These are phyloP conservation scores for Taphrina flavorubra DNA, from an alignment of 1,139 yeast species.

Conservation along the genomic window DNA sequence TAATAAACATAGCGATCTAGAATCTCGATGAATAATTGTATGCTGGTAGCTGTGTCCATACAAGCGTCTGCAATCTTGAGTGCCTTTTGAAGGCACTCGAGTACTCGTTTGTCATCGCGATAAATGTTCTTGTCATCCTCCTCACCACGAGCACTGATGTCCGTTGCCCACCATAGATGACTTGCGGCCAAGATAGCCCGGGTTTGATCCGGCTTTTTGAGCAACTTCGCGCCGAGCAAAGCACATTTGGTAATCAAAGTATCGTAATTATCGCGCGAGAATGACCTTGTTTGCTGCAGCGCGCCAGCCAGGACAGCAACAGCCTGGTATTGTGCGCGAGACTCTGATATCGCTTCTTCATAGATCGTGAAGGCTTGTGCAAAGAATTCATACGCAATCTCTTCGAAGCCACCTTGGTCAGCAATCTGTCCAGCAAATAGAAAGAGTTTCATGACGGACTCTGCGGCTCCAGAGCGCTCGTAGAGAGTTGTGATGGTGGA, in stretches of 20 bases:
- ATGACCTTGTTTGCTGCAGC: conserved; percentile 64
- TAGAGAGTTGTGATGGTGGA: conserved; percentile 72
- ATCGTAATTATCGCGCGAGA: conserved; percentile 72
- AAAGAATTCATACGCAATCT: conserved; percentile 83
- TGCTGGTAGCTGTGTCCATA: conserved; percentile 78
- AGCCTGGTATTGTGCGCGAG: conserved; percentile 64
- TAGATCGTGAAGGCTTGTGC: conserved; percentile 86
- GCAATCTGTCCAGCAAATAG: conserved; percentile 64
- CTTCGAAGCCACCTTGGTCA: conserved; percentile 69
- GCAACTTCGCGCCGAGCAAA: conserved; percentile 81
- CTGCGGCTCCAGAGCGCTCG: conserved; percentile 58
- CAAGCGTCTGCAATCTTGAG: conserved; percentile 90
- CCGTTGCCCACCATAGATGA: conserved; percentile 87
- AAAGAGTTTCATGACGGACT: conserved; percentile 58
- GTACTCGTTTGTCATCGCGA: conserved; percentile 54
- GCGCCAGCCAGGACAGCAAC: conserved; percentile 65
- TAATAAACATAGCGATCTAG: conserved; percentile 83
- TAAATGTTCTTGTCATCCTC: conserved; percentile 54
- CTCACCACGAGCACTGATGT: conserved; percentile 56
- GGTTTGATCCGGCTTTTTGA: conserved; percentile 93
- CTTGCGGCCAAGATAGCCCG: conserved; percentile 86
- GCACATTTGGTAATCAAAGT: conserved; percentile 83
- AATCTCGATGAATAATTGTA: conserved; percentile 86
- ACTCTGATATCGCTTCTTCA: conserved; percentile 77
- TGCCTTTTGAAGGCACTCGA: conserved; percentile 75